A percentile compares a stretch with the other conserved stretches of the same genome.
Evolutionary conservation across 2,329 filamentous ascomycete species (phyloP).

Genomic region (Orbilia oligospora): DNA sequence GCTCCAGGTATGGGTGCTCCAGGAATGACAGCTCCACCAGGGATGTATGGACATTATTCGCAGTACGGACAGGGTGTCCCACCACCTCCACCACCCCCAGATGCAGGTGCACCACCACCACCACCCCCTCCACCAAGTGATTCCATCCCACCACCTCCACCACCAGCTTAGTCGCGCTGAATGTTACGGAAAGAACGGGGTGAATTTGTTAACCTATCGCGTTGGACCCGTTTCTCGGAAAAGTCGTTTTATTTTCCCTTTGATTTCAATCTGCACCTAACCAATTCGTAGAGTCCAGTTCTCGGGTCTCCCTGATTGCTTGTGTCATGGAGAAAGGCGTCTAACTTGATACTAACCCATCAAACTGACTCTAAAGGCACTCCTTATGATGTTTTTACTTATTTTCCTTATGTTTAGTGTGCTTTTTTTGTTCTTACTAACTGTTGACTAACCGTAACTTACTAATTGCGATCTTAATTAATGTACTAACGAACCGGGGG

Average conservation of each 20-base stretch:
- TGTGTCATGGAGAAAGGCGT: constrained; percentile 1
- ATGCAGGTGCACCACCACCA: constrained; percentile 62
- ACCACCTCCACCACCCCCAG: constrained; percentile 60
- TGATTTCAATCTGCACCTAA: constrained; percentile 18
- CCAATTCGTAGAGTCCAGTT: constrained; percentile 6
- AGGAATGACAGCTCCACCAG: constrained; percentile 52
- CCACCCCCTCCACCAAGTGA: constrained; percentile 63
- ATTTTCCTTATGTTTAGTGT: constrained; percentile 34
- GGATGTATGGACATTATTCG: constrained; percentile 49
- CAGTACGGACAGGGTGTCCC: constrained; percentile 46
- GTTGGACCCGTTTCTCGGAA: constrained; percentile 9
- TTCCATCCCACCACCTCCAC: constrained; percentile 62
- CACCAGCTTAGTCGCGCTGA: constrained; percentile 38
- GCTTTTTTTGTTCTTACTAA: constrained; percentile 47
- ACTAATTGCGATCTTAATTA: constrained; percentile 48
- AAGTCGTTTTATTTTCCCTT: constrained; percentile 12
- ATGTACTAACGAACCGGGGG: constrained; percentile 25
- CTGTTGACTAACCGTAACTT: constrained; percentile 59
- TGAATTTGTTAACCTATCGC: constrained; percentile 20
- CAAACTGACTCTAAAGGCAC: constrained; percentile 22
- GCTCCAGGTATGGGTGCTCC: constrained; percentile 59
- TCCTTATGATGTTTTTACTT: constrained; percentile 14
- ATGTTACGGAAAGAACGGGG: constrained; percentile 19
- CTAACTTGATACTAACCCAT: constrained; percentile 37
- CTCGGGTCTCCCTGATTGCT: neutral